Conservation (phyloP, 2,329 filamentous ascomycete species). For the Purpureocillium takamizusanense region DNA sequence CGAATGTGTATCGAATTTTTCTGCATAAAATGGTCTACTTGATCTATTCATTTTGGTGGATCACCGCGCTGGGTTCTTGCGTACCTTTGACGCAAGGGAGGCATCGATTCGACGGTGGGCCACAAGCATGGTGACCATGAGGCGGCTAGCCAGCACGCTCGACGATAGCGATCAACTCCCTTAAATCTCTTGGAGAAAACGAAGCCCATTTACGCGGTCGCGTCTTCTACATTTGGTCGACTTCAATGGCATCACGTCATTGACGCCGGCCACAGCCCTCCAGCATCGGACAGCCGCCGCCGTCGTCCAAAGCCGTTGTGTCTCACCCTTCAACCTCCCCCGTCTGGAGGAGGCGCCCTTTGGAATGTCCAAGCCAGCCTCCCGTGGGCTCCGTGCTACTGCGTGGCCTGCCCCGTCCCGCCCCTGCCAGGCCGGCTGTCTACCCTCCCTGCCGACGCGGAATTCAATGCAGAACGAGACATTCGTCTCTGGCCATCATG, state of each 20-base stretch:
- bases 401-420: neutral
- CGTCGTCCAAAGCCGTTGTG: constrained; percentile 1
- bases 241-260: neutral
- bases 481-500: constrained; percentile 23
- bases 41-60: too few species aligned
- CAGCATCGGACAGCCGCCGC: too few species aligned
- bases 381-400: neutral
- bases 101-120: too few species aligned
- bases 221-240: neutral
- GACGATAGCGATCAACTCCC: too few species aligned
- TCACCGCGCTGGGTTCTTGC: too few species aligned
- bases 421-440: too few species aligned
- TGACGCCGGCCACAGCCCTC: neutral
- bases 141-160: too few species aligned
- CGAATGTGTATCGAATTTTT: too few species aligned
- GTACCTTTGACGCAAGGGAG: too few species aligned
- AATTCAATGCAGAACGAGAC: constrained; percentile 14
- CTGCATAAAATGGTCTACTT: too few species aligned
- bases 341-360: constrained; percentile 1
- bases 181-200: too few species aligned
- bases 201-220: neutral
- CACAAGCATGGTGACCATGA: too few species aligned
- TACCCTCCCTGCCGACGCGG: neutral
- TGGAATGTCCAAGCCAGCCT: constrained; percentile 10
- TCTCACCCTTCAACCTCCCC: constrained; percentile 7